Percentiles rank a stretch among this genome's conserved stretches.
These are phyloP conservation scores for Arthrobotrys sinensis DNA, from an alignment of 2,329 filamentous ascomycete genomes.

Conservation along the genomic window DNA sequence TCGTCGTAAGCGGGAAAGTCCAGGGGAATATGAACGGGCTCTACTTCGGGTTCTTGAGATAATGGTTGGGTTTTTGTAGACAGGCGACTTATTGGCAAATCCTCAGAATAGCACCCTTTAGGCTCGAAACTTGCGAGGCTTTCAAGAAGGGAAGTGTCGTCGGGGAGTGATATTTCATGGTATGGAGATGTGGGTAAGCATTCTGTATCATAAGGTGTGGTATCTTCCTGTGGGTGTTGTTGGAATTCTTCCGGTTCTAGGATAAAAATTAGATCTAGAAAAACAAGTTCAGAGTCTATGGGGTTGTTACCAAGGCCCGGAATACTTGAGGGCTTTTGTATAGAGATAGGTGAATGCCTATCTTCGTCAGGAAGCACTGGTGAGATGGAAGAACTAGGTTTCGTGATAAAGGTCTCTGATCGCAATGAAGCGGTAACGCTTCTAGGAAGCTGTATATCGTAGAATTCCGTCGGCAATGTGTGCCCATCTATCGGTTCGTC, in stretches of 20 bases:
- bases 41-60: not conserved
- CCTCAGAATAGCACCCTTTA: not conserved
- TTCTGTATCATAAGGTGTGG: not conserved
- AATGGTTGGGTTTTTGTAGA: not conserved
- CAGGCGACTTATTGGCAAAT: not conserved
- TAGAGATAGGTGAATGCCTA: slow-evolving; percentile 22
- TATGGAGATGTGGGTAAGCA: not conserved
- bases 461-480: not conserved
- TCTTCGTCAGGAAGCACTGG: slow-evolving; percentile 1
- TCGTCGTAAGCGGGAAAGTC: not conserved
- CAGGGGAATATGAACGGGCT: not conserved
- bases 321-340: not conserved
- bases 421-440: slow-evolving; percentile 11
- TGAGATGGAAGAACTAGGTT: not conserved
- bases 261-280: not conserved
- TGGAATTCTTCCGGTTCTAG: not conserved
- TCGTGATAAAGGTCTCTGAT: slow-evolving; percentile 1
- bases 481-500: no score
- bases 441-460: slow-evolving; percentile 21
- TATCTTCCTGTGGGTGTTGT: not conserved
- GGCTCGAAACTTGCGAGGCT: not conserved
- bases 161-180: slow-evolving; percentile 17
- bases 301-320: slow-evolving; percentile 6
- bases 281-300: not conserved
- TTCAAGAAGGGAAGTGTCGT: not conserved